Conservation (phyloP, 257 asterid species). For the Plantago ovata region DNA sequence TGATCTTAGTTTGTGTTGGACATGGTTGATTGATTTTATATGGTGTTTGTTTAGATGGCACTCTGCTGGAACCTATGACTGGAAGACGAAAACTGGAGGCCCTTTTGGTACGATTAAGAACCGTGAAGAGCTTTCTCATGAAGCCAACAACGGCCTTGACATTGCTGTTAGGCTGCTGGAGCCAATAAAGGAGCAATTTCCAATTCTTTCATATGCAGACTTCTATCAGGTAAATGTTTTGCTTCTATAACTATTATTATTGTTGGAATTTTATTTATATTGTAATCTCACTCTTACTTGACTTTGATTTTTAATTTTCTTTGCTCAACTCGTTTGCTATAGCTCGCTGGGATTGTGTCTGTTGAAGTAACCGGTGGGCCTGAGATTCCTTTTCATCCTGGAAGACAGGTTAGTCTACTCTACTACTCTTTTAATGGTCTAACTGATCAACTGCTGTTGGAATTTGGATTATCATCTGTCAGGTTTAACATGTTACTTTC, state of each 20-base stretch:
- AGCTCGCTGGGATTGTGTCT: conserved; percentile 53
- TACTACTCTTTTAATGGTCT: neutral
- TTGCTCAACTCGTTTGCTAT: neutral
- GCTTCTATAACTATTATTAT: neutral
- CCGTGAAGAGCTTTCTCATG: conserved; percentile 58
- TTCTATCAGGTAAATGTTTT: conserved; percentile 50
- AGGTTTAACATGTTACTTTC: neutral
- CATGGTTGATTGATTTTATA: neutral
- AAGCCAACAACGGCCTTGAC: conserved; percentile 78
- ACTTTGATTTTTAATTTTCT: neutral
- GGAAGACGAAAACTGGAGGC: conserved; percentile 66
- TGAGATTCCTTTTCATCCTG: conserved; percentile 54
- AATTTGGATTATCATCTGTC: neutral
- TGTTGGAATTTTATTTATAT: neutral
- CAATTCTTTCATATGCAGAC: conserved; percentile 57
- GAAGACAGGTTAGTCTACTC: conserved; percentile 37
- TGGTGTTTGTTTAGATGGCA: conserved; percentile 35
- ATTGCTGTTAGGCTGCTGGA: conserved; percentile 68
- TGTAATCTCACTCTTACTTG: neutral
- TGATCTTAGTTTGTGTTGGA: neutral
- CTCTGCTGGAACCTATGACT: conserved; percentile 52
- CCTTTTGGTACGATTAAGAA: conserved; percentile 76
- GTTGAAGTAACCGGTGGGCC: conserved; percentile 64
- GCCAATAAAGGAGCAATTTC: conserved; percentile 70
- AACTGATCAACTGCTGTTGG: neutral